These are phyloP conservation scores for Schizochytrium sp. DNA, from an alignment of 108 stramenopile species.

Conservation along the genomic window DNA sequence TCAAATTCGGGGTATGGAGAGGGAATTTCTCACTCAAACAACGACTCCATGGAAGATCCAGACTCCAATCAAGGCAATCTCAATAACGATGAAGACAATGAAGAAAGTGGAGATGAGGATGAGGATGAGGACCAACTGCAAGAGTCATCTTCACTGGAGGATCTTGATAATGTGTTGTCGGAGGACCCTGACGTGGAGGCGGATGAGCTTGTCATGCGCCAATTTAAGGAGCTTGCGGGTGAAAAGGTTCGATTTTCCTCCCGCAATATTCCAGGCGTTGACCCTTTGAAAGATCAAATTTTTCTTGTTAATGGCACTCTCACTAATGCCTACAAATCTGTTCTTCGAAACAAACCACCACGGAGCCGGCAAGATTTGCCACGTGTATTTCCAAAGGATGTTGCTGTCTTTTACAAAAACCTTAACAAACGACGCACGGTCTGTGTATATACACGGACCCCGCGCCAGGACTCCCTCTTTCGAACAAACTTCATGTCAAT, in stretches of 20 bases:
- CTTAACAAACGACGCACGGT: neutral
- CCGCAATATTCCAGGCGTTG: slow-evolving; percentile 23
- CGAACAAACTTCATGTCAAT: slow-evolving; percentile 51
- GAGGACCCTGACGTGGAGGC: slow-evolving; percentile 36
- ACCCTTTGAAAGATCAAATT: neutral
- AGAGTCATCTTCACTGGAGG: neutral
- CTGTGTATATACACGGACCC: slow-evolving; percentile 46
- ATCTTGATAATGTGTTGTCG: neutral
- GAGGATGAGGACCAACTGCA: neutral
- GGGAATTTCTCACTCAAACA: too few species aligned
- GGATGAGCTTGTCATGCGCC: neutral
- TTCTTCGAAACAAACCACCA: neutral
- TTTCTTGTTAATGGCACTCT: slow-evolving; percentile 27
- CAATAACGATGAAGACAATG: neutral
- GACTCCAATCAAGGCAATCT: too few species aligned
- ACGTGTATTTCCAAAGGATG: slow-evolving; percentile 47
- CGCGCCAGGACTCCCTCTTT: slow-evolving; percentile 57
- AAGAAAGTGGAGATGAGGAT: neutral
- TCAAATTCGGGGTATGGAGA: too few species aligned
- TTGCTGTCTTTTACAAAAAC: slow-evolving; percentile 8
- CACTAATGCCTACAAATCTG: slow-evolving; percentile 51
- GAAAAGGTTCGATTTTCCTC: neutral
- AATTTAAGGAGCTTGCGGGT: neutral
- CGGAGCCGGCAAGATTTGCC: slow-evolving; percentile 21
- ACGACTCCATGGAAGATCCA: too few species aligned